These are phyloP conservation scores for Mentha longifolia DNA, from an alignment of 257 asterid genomes.

Conservation along the genomic window DNA sequence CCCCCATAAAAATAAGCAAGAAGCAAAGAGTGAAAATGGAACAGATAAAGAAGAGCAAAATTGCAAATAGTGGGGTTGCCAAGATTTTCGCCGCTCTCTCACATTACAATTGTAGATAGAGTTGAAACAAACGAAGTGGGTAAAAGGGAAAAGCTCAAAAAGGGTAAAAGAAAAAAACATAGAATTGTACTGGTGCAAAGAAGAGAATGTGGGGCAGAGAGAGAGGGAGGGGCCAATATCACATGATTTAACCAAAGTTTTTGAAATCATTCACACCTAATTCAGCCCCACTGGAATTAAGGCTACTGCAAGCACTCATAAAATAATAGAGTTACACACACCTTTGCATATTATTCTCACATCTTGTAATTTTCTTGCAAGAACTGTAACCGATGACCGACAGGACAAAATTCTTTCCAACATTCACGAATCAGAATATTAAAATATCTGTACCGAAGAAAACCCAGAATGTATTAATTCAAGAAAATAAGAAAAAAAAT, in stretches of 20 bases:
- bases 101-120: constrained; percentile 4
- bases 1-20: constrained; percentile 37
- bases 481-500: constrained; percentile 5
- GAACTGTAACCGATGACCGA: constrained; percentile 33
- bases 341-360: background rate
- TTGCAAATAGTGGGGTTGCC: constrained; percentile 3
- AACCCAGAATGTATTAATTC: constrained; percentile 4
- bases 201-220: constrained; percentile 39
- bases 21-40: constrained; percentile 20
- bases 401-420: constrained; percentile 44
- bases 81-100: constrained; percentile 24
- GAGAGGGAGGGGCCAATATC: constrained; percentile 39
- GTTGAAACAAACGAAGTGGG: constrained; percentile 14
- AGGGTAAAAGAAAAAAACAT: background rate
- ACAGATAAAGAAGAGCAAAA: constrained; percentile 32
- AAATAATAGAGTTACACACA: background rate
- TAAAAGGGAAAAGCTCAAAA: constrained; percentile 12
- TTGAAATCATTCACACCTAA: constrained; percentile 60
- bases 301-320: constrained; percentile 49
- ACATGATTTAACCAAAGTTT: constrained; percentile 59
- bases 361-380: background rate
- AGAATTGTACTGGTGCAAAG: constrained; percentile 1
- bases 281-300: constrained; percentile 66
- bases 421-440: constrained; percentile 34
- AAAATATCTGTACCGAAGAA: constrained; percentile 1